Conservation (phyloP, 495 filamentous ascomycete species). For the Penicillium tannophilum region DNA sequence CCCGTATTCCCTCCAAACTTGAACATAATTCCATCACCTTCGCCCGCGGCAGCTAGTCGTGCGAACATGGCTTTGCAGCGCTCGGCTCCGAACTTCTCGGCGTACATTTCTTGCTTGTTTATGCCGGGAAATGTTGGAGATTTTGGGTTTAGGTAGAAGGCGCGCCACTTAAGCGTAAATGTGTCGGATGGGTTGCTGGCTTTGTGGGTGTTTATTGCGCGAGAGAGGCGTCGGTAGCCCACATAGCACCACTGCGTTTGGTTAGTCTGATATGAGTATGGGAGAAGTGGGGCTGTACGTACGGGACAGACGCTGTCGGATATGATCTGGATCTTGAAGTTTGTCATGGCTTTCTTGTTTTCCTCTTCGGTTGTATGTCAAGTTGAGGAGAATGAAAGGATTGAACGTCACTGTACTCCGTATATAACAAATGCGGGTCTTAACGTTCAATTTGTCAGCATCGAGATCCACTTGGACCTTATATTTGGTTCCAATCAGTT, state of each 20-base stretch:
- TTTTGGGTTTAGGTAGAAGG: conserved; percentile 78
- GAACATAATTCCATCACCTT: conserved; percentile 70
- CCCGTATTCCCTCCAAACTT: conserved; percentile 72
- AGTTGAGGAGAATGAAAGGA: not conserved
- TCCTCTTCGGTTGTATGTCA: not conserved
- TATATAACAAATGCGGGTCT: not conserved
- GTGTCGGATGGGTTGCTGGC: conserved; percentile 61
- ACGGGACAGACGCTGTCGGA: conserved; percentile 78
- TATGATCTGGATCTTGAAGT: conserved; percentile 74
- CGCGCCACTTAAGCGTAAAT: conserved; percentile 71
- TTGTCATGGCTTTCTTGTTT: conserved; percentile 58
- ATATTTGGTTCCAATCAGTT: not conserved
- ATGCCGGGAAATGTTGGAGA: conserved; percentile 54
- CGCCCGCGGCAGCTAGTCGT: conserved; percentile 60
- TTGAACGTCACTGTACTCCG: not conserved
- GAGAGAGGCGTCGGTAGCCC: conserved; percentile 73
- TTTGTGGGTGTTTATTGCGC: conserved; percentile 68
- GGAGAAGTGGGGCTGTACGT: conserved; percentile 19
- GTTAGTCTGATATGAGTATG: conserved; percentile 13
- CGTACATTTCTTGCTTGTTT: conserved; percentile 59
- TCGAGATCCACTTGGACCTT: not conserved
- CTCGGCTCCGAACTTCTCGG: conserved; percentile 59
- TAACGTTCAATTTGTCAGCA: not conserved
- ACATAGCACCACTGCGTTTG: conserved; percentile 68
- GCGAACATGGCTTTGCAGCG: conserved; percentile 57